phyloP scores from a whole-genome alignment of 2,329 filamentous ascomycete species.

The Pseudogymnoascus sp. region DNA sequence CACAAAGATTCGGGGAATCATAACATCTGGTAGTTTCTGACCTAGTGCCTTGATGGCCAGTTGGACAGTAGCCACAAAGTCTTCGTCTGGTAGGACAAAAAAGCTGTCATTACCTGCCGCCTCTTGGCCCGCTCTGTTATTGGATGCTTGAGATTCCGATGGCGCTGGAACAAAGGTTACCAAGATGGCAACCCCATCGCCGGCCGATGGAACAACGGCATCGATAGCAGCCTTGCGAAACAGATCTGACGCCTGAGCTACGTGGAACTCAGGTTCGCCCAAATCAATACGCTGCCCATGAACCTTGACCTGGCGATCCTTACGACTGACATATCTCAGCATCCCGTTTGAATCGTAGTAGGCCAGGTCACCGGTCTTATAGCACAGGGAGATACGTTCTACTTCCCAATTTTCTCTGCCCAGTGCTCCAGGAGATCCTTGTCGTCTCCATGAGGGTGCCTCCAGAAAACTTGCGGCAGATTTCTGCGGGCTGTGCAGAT shows the following conservation, averaged over 20 bases:
- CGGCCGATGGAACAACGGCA: neutral
- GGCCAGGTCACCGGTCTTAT: conserved; percentile 57
- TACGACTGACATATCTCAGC: conserved; percentile 53
- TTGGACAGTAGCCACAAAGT: neutral
- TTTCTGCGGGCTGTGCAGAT: conserved; percentile 10
- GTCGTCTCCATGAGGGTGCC: conserved; percentile 29
- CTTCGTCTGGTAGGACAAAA: neutral
- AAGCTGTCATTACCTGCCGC: neutral
- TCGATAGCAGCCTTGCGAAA: neutral
- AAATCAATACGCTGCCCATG: conserved; percentile 56
- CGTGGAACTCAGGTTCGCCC: conserved; percentile 42
- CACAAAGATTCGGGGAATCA: conserved; percentile 30
- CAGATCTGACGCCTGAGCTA: neutral
- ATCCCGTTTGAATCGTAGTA: conserved; percentile 48
- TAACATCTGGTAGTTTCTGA: conserved; percentile 28
- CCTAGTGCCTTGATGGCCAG: conserved; percentile 11
- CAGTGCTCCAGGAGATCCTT: neutral
- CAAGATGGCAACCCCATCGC: neutral
- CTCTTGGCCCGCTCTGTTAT: neutral
- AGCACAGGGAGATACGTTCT: conserved; percentile 48
- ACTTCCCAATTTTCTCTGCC: conserved; percentile 40
- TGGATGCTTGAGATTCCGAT: neutral
- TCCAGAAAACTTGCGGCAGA: conserved; percentile 13
- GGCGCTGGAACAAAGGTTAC: neutral
- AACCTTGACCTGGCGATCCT: conserved; percentile 41